Base-by-base conservation (phyloP, 2,329 filamentous ascomycete species). In the Cladosporium austrohemisphaericum region DNA sequence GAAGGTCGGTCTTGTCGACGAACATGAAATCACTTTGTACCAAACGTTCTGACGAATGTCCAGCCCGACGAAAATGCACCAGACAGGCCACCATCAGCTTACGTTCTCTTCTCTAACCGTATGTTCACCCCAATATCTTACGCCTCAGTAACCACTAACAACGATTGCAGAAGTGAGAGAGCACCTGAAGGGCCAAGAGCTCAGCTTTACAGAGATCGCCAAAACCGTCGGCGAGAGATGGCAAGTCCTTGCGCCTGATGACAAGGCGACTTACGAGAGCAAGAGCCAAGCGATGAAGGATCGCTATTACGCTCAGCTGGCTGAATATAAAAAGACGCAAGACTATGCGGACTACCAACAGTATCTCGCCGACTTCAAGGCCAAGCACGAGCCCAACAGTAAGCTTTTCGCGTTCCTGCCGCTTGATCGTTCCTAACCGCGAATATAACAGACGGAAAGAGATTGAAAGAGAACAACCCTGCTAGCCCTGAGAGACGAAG, bases 171-270 rank as follows among this genome's bases (percentile, higher is more conserved):
- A 86, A 68, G 85, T 89, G 68, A 80, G 88, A 59, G 88, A 92
- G 59, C 81, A 86, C 18, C 69, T 92, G 19, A 89, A 87, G 63
- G 85, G 83, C 3, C 82, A 86, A 51, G 86, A 85, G 40, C 70
- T 92, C 4, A 86, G 84, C 1, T 93, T 93, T 59, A 90, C 92
- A 2, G 89, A 96, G 46, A 95, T 97, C 60, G 96, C 92, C 57
- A 96, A 96, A 70, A 94, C 96, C 60, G 95, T 97, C 58, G 92
- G 92, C 43, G 82, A 89, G 66, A 85, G 90, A 79, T 98, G 93
- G 93, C 83, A 85, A 62, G 83, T 80, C 45, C 69, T 92, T 7
- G 74, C 79, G 2, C 74, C 80, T 1, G 68, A 73, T 1, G 83
- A 87, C 57, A 86, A 87, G 60, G 86, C 89, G 61, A 75, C 77